phyloP scores from a whole-genome alignment of 352 stramenopile genomes.

The Globisporangium megalacanthum region DNA sequence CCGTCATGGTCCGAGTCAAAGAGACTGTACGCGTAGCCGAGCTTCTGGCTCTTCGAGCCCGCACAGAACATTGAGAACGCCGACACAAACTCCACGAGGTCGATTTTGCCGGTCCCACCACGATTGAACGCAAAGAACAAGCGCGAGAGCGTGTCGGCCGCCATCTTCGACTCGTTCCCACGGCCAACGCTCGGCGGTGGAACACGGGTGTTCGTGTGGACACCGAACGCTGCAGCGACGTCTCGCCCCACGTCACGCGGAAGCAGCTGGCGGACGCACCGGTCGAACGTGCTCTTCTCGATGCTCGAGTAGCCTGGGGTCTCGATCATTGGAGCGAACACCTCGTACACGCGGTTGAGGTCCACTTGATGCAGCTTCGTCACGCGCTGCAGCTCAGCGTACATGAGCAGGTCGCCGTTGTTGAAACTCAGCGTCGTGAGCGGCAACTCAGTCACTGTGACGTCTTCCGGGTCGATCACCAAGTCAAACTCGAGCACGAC shows the following conservation, averaged over 20 bases:
- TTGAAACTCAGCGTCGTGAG: constrained; percentile 70
- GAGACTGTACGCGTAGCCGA: constrained; percentile 86
- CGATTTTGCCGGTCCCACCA: constrained; percentile 76
- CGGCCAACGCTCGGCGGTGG: constrained; percentile 54
- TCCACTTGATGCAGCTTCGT: constrained; percentile 69
- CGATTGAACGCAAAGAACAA: constrained; percentile 88
- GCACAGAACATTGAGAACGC: constrained; percentile 92
- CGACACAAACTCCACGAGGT: constrained; percentile 89
- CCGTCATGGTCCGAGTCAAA: constrained; percentile 91
- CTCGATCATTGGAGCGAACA: constrained; percentile 74
- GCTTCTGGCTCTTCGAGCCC: constrained; percentile 95
- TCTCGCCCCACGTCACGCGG: constrained; percentile 41
- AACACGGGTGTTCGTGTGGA: constrained; percentile 50
- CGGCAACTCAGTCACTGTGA: constrained; percentile 57
- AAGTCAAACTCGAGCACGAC: constrained; percentile 83
- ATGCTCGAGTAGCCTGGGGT: constrained; percentile 43
- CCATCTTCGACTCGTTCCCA: constrained; percentile 73
- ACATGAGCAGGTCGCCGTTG: constrained; percentile 83
- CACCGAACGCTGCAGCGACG: constrained; percentile 57
- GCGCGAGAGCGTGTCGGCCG: constrained; percentile 60
- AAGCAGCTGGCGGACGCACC: constrained; percentile 59
- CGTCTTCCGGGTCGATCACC: constrained; percentile 54
- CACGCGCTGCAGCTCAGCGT: constrained; percentile 69
- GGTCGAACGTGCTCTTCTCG: constrained; percentile 78
- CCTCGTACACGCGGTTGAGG: constrained; percentile 57